Evolutionary conservation across 1,284 basidiomycete genomes (phyloP).

Genomic region (Stygiomarasmius scandens): DNA sequence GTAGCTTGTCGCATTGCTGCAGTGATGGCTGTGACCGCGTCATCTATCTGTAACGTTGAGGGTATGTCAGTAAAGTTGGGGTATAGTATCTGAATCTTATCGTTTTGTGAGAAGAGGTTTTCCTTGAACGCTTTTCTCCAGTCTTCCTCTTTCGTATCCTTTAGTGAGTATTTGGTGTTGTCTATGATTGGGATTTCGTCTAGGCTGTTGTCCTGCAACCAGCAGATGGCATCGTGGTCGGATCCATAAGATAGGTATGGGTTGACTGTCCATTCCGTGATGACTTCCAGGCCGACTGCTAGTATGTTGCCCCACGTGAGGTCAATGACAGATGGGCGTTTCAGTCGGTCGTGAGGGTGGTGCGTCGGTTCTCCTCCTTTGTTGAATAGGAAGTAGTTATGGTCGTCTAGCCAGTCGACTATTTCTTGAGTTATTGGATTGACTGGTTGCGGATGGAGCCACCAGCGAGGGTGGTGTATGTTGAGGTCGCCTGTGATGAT

Average conservation of each 20-base stretch:
- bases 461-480: not conserved
- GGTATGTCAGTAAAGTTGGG: not conserved
- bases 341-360: not conserved
- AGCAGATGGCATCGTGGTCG: conserved; percentile 2
- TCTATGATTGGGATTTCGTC: not conserved
- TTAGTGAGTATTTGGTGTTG: conserved; percentile 5
- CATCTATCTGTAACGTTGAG: not conserved
- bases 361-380: conserved; percentile 2
- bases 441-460: not conserved
- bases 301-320: conserved; percentile 1
- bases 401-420: conserved; percentile 3
- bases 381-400: not conserved
- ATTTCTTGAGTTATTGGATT: not conserved
- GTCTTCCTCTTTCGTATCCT: not conserved
- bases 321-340: conserved; percentile 6
- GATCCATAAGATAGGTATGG: not conserved
- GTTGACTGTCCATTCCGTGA: conserved; percentile 4
- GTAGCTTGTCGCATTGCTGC: not conserved
- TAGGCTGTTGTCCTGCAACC: not conserved
- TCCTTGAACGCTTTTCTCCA: conserved; percentile 1
- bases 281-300: not conserved
- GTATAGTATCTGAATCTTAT: not conserved
- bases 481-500: conserved; percentile 2
- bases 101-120: no score
- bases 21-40: not conserved